Base-by-base conservation (phyloP, 192 early-diverging fungal genomes). In the Entomortierella lignicola region DNA sequence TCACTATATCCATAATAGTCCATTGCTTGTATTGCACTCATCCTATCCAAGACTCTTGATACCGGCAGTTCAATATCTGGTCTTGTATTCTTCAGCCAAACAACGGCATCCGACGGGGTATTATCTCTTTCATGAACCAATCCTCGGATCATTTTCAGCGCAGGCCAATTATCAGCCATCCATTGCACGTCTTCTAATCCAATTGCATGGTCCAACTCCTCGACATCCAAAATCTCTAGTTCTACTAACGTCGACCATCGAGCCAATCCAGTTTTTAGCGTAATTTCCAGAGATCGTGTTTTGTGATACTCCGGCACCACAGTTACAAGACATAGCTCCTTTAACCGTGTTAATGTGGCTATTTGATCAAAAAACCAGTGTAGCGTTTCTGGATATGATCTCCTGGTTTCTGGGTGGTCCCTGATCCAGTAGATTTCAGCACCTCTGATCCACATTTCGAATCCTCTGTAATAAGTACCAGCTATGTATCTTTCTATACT, bases 101-200 rank as follows among this genome's bases (percentile, higher is more conserved):
- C 13, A 20, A 51, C 60, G 18, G 52, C 52, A 21, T 71, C 60
- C 34, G 69, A 55, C 15, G 47, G 52, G n/a, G 27, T 18, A 11
- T 32, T 44, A 8, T 71, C 50, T 18, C 29, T 27, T 8, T 18
- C 41, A 21, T 51, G 27, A 17, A 65, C 27, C 0, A 71, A 23
- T n/a, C 53, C 48, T 11, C 37, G 15, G 25, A 72, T 56, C 26
- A 17, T 27, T 29, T 25, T 29, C 51, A 64, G 31, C 17, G 17
- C 21, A 11, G 51, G 64, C 71, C 71, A 72, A 34, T 65, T 25
- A 20, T 50, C 31, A 1, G 51, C 47, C 57, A 72, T 59, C 71
- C 71, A 72, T 48, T 60, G 27, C 8, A 72, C 34, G 4, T 64
- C 63, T 15, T 41, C 48, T 18, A 72, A 48, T 20, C 64, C 71